These are phyloP conservation scores for Sporothrix mexicana DNA, from an alignment of 2,329 filamentous ascomycete genomes.

Conservation along the genomic window DNA sequence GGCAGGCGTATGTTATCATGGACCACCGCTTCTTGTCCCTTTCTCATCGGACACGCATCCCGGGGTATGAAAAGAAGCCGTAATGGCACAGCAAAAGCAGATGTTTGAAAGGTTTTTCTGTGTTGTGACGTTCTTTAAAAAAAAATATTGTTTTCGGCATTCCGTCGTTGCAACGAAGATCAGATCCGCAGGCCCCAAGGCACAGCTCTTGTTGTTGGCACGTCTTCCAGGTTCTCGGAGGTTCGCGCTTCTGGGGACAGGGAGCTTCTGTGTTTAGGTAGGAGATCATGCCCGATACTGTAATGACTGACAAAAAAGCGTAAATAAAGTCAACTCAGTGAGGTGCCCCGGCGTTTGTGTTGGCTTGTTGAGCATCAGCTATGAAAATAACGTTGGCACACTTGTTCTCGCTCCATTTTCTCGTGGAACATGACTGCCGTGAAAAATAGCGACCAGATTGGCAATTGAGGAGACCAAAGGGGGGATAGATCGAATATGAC, in stretches of 20 bases:
- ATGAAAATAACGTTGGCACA: background rate
- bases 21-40: background rate
- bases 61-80: background rate
- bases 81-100: no score
- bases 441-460: background rate
- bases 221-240: background rate
- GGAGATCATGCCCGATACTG: no score
- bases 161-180: background rate
- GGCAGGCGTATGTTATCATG: background rate
- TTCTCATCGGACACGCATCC: no score
- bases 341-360: constrained; percentile 1
- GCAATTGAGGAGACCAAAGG: background rate
- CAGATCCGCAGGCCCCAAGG: background rate
- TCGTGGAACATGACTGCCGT: constrained; percentile 10
- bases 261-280: no score
- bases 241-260: no score
- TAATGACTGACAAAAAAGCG: no score
- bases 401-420: background rate
- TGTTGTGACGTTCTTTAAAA: no score
- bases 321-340: background rate
- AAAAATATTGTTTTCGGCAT: background rate
- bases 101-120: no score
- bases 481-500: no score
- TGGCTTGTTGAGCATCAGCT: background rate
- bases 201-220: background rate